These are phyloP conservation scores for Aspergillus asperescens DNA, from an alignment of 495 filamentous ascomycete species.

Conservation along the genomic window DNA sequence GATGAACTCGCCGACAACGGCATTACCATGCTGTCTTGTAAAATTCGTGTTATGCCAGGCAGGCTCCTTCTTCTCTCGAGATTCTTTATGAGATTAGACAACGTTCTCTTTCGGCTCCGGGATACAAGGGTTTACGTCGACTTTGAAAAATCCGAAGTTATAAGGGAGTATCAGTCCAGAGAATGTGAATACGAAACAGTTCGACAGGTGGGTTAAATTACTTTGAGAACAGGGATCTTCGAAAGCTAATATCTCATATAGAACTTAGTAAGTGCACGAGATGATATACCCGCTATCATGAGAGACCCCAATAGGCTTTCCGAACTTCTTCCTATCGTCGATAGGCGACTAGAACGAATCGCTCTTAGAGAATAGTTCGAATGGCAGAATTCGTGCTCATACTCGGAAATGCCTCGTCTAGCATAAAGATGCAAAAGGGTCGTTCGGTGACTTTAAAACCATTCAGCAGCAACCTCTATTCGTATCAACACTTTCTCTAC, in stretches of 20 bases:
- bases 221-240: background rate
- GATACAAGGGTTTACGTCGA: conserved; percentile 93
- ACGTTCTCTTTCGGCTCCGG: conserved; percentile 76
- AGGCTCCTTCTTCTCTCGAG: conserved; percentile 76
- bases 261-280: conserved; percentile 64
- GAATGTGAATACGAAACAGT: conserved; percentile 76
- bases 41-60: conserved; percentile 85
- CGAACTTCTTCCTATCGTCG: conserved; percentile 66
- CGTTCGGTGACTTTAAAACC: background rate
- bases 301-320: conserved; percentile 78
- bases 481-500: background rate
- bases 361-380: conserved; percentile 8
- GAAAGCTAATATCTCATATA: conserved; percentile 26
- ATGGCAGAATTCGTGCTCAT: background rate
- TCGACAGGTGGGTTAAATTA: conserved; percentile 53
- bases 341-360: conserved; percentile 47
- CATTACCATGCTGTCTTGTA: conserved; percentile 78
- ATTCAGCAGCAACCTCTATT: background rate
- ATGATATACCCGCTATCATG: conserved; percentile 71
- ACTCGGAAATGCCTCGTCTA: background rate
- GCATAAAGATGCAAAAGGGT: background rate
- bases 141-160: conserved; percentile 72
- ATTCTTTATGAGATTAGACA: conserved; percentile 92
- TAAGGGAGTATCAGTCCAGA: conserved; percentile 79
- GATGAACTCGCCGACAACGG: conserved; percentile 98